A percentile compares a stretch with the other conserved stretches of the same genome.
phyloP scores from a whole-genome alignment of 352 stramenopile genomes.

The Globisporangium polare region DNA sequence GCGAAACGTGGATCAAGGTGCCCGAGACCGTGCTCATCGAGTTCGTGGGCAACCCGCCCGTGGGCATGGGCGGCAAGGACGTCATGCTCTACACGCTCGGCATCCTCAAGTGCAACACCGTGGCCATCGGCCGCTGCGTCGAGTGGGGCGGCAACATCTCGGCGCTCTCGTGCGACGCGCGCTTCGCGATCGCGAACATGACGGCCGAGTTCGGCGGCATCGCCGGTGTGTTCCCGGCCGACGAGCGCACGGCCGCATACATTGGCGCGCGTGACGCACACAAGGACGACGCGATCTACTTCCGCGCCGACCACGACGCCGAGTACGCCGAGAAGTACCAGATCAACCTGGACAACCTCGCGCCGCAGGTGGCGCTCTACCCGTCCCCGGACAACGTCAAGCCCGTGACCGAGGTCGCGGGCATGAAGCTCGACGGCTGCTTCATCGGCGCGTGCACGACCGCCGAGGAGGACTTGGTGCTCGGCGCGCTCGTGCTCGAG shows the following conservation, averaged over 20 bases:
- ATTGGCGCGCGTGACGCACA: conserved; percentile 67
- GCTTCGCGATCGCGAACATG: conserved; percentile 87
- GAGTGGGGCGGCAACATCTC: conserved; percentile 82
- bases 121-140: conserved; percentile 71
- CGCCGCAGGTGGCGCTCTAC: conserved; percentile 75
- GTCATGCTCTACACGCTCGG: conserved; percentile 85
- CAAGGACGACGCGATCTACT: conserved; percentile 80
- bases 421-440: conserved; percentile 81
- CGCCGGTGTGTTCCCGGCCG: conserved; percentile 75
- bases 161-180: conserved; percentile 71
- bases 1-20: conserved; percentile 87
- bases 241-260: conserved; percentile 76
- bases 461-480: conserved; percentile 75
- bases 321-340: conserved; percentile 73
- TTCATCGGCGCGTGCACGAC: conserved; percentile 86
- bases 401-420: conserved; percentile 54
- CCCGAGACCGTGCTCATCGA: conserved; percentile 84
- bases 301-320: conserved; percentile 69
- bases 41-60: conserved; percentile 62
- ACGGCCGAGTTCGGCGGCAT: conserved; percentile 84
- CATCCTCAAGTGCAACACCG: conserved; percentile 85
- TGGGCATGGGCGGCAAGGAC: conserved; percentile 82
- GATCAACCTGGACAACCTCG: conserved; percentile 65
- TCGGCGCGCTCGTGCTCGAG: conserved; percentile 75
- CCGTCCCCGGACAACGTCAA: conserved; percentile 80